Evolutionary conservation across 495 filamentous ascomycete genomes (phyloP), one percentile per base, ranked within the genome.

Genomic region (Lichenothelia convexa): DNA sequence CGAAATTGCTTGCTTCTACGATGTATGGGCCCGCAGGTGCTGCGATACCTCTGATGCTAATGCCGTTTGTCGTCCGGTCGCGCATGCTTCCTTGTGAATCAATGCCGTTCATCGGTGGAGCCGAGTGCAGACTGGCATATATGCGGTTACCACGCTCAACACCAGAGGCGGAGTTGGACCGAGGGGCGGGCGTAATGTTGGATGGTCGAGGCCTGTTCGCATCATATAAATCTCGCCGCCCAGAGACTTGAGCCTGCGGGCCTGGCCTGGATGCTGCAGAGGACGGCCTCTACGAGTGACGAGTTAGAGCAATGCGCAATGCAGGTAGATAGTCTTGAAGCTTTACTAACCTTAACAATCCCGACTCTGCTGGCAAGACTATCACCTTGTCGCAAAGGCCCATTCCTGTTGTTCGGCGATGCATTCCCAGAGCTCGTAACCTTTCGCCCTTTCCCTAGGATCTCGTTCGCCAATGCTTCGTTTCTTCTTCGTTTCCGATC

Each of bases 1-100:
- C 85, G 45, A 97, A 87, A 58, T 95, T 95, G 53, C 75, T 71
- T 1, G 77, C 86, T 35, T 84, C 63, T 9, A 95, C 79, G n/a
- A 75, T 67, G 46, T 73, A 89, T 0, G 84, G 81, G 0, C 80
- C 77, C 0, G 80, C 79, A n/a, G n/a, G n/a, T 18, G 42, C 21
- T 2, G 83, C 82, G 3, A 71, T 58, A 16, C 89, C 89, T 43
- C 75, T 68, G 45, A 94, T 93, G 16, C 63, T 71, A 27, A 97
- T 65, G 4, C 78, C 80, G 37, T 42, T 48, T 5, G 46, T 46
- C 16, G 47, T 43, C n/a, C n/a, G 45, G 12, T 42, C 35, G 32
- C 41, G 9, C 11, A 36, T 12, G 9, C 6, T 20, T 5, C 7
- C 9, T 8, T 12, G 11, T 21, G 9, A 20, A 23, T 15, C 16